Percentiles rank a stretch among this genome's conserved stretches.
These are phyloP conservation scores for Iberis pinnata DNA, from an alignment of 345 rosid genomes.

Conservation along the genomic window DNA sequence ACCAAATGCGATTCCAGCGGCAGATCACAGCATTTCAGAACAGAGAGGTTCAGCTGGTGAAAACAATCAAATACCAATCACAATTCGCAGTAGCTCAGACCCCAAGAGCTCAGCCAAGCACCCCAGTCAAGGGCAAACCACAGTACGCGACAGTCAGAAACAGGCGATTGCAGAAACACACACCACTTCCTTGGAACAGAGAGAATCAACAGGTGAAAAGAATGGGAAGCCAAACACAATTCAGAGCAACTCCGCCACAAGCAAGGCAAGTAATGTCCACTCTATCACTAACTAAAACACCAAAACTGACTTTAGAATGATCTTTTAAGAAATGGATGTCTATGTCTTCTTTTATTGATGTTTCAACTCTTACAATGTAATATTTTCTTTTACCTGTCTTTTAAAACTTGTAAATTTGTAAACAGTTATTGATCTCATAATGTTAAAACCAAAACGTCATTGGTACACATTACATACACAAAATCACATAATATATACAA, in stretches of 20 bases:
- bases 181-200: slow-evolving; percentile 14
- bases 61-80: slow-evolving; percentile 14
- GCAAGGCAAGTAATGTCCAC: slow-evolving; percentile 8
- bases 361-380: slow-evolving; percentile 6
- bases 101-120: slow-evolving; percentile 14
- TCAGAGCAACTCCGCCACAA: slow-evolving; percentile 7
- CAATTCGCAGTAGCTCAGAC: slow-evolving; percentile 1
- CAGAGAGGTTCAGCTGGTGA: background rate
- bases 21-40: background rate
- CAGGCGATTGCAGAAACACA: slow-evolving; percentile 10
- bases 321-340: background rate
- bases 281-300: slow-evolving; percentile 10
- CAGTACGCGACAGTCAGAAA: slow-evolving; percentile 5
- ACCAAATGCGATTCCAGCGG: background rate
- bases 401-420: background rate
- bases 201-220: slow-evolving; percentile 3
- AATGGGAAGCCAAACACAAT: slow-evolving; percentile 13
- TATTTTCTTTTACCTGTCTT: background rate
- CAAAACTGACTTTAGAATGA: slow-evolving; percentile 1
- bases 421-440: background rate
- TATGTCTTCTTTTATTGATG: background rate
- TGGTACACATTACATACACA: background rate
- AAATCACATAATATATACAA: slow-evolving; percentile 29
- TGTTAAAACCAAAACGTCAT: too few species aligned
- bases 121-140: slow-evolving; percentile 4